Evolutionary conservation across 2,329 filamentous ascomycete genomes (phyloP).

Genomic region (Westerdykella sp.): DNA sequence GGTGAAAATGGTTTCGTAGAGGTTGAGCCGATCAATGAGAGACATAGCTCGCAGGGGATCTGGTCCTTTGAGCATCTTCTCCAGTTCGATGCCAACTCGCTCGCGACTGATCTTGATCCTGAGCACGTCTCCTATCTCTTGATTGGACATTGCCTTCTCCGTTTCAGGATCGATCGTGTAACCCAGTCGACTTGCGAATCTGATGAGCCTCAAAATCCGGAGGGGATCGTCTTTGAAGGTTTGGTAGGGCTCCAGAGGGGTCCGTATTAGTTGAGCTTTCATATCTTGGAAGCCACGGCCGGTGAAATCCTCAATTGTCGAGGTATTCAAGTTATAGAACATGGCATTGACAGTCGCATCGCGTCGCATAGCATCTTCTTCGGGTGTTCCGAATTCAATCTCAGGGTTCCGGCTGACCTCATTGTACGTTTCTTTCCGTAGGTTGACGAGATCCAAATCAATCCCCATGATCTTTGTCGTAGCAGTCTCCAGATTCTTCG

Average conservation of each 20-base stretch:
- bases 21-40: conserved; percentile 58
- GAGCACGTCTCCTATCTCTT: conserved; percentile 73
- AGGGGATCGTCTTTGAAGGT: conserved; percentile 94
- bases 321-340: conserved; percentile 86
- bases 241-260: conserved; percentile 78
- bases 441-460: conserved; percentile 90
- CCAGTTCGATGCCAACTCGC: conserved; percentile 76
- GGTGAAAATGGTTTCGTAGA: conserved; percentile 70
- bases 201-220: conserved; percentile 75
- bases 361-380: conserved; percentile 81
- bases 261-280: conserved; percentile 65
- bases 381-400: conserved; percentile 87
- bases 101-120: conserved; percentile 86
- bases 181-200: conserved; percentile 78
- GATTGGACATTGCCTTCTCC: conserved; percentile 67
- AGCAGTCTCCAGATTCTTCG: conserved; percentile 89
- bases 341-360: conserved; percentile 94
- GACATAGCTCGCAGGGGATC: conserved; percentile 57
- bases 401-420: conserved; percentile 85
- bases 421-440: conserved; percentile 84
- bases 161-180: conserved; percentile 71
- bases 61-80: conserved; percentile 77
- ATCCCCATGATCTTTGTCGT: conserved; percentile 79
- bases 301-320: conserved; percentile 78
- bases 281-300: conserved; percentile 68